These are phyloP conservation scores for Microcyclosporella mali DNA, from an alignment of 2,329 filamentous ascomycete species.

Conservation along the genomic window DNA sequence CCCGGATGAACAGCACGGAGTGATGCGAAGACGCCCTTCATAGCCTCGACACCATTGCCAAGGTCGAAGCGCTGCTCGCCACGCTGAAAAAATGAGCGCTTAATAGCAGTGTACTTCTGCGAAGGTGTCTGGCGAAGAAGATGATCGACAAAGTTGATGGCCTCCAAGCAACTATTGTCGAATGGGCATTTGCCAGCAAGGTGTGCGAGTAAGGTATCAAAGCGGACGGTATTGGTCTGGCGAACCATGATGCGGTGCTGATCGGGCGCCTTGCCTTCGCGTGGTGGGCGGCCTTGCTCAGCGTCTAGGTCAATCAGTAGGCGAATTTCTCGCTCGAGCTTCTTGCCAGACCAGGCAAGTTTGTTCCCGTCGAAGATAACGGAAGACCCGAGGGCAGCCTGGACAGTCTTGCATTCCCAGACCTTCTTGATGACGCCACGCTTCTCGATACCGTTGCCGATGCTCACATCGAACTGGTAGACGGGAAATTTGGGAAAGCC, in stretches of 20 bases:
- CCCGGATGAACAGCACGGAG: conserved; percentile 63
- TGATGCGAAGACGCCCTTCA: conserved; percentile 85
- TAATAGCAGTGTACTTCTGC: conserved; percentile 61
- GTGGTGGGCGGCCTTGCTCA: conserved; percentile 47
- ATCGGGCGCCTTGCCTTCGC: conserved; percentile 32
- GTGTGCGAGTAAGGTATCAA: conserved; percentile 62
- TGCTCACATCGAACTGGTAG: conserved; percentile 71
- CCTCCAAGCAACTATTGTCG: conserved; percentile 64
- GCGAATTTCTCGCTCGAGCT: conserved; percentile 29
- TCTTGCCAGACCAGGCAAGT: conserved; percentile 66
- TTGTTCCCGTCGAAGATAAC: conserved; percentile 80
- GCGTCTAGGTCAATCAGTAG: conserved; percentile 66
- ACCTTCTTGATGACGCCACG: conserved; percentile 65
- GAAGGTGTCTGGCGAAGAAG: conserved; percentile 75
- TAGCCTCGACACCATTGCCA: conserved; percentile 64
- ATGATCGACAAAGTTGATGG: conserved; percentile 88
- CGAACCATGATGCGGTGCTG: conserved; percentile 57
- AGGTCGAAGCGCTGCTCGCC: conserved; percentile 48
- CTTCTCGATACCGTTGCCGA: conserved; percentile 60
- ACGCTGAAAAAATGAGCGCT: conserved; percentile 71
- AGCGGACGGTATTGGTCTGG: conserved; percentile 61
- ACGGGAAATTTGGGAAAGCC: conserved; percentile 57
- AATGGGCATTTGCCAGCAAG: conserved; percentile 55
- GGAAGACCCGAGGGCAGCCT: conserved; percentile 47
- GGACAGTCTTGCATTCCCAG: conserved; percentile 62